These are phyloP conservation scores for Erodium texanum DNA, from an alignment of 441 rosid species.

Conservation along the genomic window DNA sequence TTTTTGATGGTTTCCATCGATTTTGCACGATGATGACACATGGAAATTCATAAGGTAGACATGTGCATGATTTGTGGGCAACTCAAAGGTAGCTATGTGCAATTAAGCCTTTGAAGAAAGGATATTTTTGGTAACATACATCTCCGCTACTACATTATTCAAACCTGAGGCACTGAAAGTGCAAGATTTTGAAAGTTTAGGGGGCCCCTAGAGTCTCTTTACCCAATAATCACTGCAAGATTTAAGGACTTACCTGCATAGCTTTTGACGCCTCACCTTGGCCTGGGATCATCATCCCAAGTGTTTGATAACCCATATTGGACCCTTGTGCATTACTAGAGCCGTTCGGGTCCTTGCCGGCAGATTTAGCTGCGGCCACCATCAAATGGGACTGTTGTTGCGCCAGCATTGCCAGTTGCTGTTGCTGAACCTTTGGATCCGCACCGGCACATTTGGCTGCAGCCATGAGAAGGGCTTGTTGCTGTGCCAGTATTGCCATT, in stretches of 20 bases:
- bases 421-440: not conserved
- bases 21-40: too few relatives aligned
- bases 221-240: not conserved
- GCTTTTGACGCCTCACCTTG: conserved; percentile 53
- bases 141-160: too few relatives aligned
- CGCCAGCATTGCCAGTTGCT: conserved; percentile 78
- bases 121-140: too few relatives aligned
- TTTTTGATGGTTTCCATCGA: too few relatives aligned
- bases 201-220: not conserved
- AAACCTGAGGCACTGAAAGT: too few relatives aligned
- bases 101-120: too few relatives aligned
- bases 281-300: conserved; percentile 52
- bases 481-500: not conserved
- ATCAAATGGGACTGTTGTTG: not conserved
- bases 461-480: not conserved
- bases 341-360: conserved; percentile 16
- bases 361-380: not conserved
- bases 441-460: not conserved
- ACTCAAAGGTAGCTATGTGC: too few relatives aligned
- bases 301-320: conserved; percentile 52
- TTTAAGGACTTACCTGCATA: conserved; percentile 51
- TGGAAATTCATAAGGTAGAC: too few relatives aligned
- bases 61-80: too few relatives aligned
- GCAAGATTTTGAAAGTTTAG: not conserved
- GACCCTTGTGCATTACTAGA: conserved; percentile 33